Percentiles rank a stretch among this genome's conserved stretches.
These are phyloP conservation scores for Benincasa hispida DNA, from an alignment of 306 rosid genomes.

Conservation along the genomic window DNA sequence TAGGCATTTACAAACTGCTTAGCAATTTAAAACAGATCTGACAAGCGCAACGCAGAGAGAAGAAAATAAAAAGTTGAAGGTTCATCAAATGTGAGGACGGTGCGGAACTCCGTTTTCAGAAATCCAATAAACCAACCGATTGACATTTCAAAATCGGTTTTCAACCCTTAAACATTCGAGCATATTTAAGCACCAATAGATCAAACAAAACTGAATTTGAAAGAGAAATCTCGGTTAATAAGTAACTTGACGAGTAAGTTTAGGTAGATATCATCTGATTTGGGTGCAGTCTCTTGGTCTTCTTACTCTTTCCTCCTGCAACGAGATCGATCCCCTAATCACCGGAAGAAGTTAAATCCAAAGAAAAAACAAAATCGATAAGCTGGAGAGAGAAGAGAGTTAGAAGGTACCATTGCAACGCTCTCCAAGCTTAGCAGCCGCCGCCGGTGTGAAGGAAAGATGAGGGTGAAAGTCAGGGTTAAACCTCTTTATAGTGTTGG, in stretches of 20 bases:
- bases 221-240: neutral
- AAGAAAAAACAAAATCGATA: no score
- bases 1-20: neutral
- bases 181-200: neutral
- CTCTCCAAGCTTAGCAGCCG: neutral
- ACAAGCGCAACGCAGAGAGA: no score
- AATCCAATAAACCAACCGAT: neutral
- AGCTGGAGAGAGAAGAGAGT: neutral
- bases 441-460: neutral
- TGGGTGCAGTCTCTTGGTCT: slow-evolving; percentile 62
- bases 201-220: neutral
- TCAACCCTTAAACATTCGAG: neutral
- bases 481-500: no score
- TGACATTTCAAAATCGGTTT: neutral
- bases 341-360: neutral
- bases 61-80: neutral
- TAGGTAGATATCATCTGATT: slow-evolving; percentile 75
- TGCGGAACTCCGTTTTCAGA: no score
- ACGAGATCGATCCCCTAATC: slow-evolving; percentile 48
- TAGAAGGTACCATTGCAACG: slow-evolving; percentile 1
- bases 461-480: neutral
- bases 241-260: slow-evolving; percentile 40
- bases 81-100: no score
- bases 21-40: neutral
- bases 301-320: slow-evolving; percentile 86